Percentiles rank a stretch among this genome's conserved stretches.
Evolutionary conservation across 2,329 filamentous ascomycete genomes (phyloP).

Genomic region (Penicillium digitatum): DNA sequence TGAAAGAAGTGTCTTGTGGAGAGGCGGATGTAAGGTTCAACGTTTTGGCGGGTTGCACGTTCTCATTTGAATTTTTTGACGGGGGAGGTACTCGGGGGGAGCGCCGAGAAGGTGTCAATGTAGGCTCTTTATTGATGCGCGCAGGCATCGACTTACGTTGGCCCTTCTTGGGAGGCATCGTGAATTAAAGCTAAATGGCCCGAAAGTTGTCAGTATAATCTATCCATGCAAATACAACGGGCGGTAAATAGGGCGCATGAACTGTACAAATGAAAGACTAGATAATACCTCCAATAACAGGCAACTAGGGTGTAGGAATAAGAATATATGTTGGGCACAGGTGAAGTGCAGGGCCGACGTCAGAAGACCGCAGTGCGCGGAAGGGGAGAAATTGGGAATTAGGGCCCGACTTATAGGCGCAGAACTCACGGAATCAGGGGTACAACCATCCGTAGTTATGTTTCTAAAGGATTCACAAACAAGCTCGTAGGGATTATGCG

Average conservation of each 20-base stretch:
- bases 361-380: conserved; percentile 13
- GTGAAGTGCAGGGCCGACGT: conserved; percentile 12
- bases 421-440: conserved; percentile 10
- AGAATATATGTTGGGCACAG: conserved; percentile 1
- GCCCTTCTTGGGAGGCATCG: conserved; percentile 22
- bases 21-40: conserved; percentile 9
- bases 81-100: conserved; percentile 15
- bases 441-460: neutral
- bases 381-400: conserved; percentile 17
- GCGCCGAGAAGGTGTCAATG: conserved; percentile 18
- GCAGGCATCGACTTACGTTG: conserved; percentile 19
- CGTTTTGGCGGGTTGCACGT: conserved; percentile 9
- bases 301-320: neutral
- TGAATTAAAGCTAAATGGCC: conserved; percentile 6
- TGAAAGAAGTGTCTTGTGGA: conserved; percentile 10
- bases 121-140: conserved; percentile 8
- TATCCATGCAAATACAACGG: neutral
- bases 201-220: conserved; percentile 8
- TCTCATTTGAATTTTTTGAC: conserved; percentile 5
- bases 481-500: neutral
- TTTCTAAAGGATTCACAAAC: neutral
- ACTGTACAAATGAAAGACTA: neutral
- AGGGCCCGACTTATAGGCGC: conserved; percentile 8
- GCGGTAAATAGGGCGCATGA: neutral
- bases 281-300: neutral